Conservation (phyloP, 805 yeast genomes). For the Priceomyces medius region DNA sequence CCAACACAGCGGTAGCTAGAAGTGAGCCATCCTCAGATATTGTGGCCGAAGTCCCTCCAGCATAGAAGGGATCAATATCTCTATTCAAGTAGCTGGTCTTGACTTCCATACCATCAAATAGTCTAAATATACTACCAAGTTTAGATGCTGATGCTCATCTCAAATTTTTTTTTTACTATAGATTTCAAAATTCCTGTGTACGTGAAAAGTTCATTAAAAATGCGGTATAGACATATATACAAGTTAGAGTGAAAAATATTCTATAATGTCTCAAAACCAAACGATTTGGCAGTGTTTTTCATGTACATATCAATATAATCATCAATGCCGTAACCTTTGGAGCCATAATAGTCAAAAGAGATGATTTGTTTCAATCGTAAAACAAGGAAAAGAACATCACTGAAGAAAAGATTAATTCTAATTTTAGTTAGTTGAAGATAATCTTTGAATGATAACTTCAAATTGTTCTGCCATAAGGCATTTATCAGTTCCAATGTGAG, state of each 20-base stretch:
- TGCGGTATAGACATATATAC: neutral
- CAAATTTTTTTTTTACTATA: slow-evolving; percentile 6
- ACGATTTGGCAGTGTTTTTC: slow-evolving; percentile 40
- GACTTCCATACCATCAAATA: slow-evolving; percentile 19
- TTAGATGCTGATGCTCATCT: slow-evolving; percentile 7
- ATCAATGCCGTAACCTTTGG: slow-evolving; percentile 37
- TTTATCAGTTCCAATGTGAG: slow-evolving; percentile 57
- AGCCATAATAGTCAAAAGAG: slow-evolving; percentile 30
- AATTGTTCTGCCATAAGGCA: slow-evolving; percentile 2
- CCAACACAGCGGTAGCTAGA: slow-evolving; percentile 78
- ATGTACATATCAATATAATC: slow-evolving; percentile 45
- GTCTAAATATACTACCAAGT: neutral
- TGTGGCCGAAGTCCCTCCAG: slow-evolving; percentile 79
- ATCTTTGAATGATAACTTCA: neutral
- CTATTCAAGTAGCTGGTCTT: slow-evolving; percentile 43
- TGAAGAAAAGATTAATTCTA: slow-evolving; percentile 22
- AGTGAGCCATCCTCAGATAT: slow-evolving; percentile 59
- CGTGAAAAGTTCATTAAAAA: neutral
- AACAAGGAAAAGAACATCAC: slow-evolving; percentile 32
- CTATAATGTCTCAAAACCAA: slow-evolving; percentile 39
- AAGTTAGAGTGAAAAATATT: neutral
- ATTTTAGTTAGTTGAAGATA: slow-evolving; percentile 20
- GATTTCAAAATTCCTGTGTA: neutral
- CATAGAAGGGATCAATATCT: slow-evolving; percentile 77
- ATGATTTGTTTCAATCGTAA: slow-evolving; percentile 33